phyloP scores from a whole-genome alignment of 495 filamentous ascomycete species.

The Podospora australis region DNA sequence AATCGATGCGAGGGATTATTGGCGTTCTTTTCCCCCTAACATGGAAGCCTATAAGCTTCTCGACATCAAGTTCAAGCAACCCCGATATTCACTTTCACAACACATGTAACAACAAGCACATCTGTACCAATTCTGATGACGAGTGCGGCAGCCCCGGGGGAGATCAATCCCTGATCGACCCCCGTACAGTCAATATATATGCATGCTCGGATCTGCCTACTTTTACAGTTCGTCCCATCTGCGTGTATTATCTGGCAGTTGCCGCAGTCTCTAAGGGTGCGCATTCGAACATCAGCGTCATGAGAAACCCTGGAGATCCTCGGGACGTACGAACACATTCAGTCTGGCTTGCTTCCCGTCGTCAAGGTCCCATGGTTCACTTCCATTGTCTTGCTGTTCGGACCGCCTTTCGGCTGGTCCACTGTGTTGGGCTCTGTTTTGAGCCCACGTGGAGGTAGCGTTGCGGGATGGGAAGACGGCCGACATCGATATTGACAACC shows the following conservation, averaged over 20 bases:
- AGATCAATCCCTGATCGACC: constrained; percentile 19
- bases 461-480: neutral
- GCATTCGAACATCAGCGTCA: neutral
- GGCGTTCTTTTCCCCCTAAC: too few relatives aligned
- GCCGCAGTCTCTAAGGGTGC: constrained; percentile 7
- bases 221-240: too few relatives aligned
- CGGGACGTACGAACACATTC: too few relatives aligned
- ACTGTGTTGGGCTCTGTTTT: constrained; percentile 14
- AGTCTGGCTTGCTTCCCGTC: neutral
- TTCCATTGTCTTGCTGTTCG: neutral
- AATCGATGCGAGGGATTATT: neutral
- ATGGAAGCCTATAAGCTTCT: too few relatives aligned
- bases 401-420: constrained; percentile 17
- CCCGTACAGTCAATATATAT: neutral
- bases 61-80: neutral
- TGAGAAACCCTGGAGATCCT: constrained; percentile 8
- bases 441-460: neutral
- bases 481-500: neutral
- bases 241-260: neutral
- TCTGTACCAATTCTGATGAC: neutral
- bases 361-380: neutral
- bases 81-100: neutral
- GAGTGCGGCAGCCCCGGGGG: constrained; percentile 8
- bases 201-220: constrained; percentile 14
- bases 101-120: neutral